Conservation (phyloP, 2,329 filamentous ascomycete genomes). For the Thielaviopsis euricoi region DNA sequence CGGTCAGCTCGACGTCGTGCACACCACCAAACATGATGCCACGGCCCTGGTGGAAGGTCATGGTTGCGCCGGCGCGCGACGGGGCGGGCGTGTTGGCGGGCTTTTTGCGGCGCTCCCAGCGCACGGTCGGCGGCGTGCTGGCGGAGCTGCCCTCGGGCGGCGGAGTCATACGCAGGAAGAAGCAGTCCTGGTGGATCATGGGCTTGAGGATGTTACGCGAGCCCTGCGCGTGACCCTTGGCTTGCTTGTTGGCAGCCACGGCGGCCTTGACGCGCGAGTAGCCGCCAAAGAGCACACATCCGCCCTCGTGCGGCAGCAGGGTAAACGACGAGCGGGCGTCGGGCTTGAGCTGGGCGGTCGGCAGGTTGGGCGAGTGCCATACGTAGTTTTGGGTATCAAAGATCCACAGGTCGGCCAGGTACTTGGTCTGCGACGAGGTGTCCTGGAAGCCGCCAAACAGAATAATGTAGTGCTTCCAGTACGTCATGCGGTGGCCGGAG, state of each 20-base stretch:
- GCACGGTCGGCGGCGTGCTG: conserved; percentile 51
- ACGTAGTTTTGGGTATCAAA: conserved; percentile 80
- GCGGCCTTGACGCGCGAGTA: conserved; percentile 81
- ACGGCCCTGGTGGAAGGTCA: conserved; percentile 84
- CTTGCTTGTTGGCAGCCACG: conserved; percentile 42
- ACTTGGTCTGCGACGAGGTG: conserved; percentile 86
- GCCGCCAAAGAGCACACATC: conserved; percentile 80
- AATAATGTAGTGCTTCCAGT: conserved; percentile 92
- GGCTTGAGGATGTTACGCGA: conserved; percentile 66
- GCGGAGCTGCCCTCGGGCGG: conserved; percentile 50
- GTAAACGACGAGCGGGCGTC: conserved; percentile 86
- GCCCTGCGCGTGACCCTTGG: conserved; percentile 41
- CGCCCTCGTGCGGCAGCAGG: conserved; percentile 74
- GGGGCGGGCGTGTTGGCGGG: conserved; percentile 80
- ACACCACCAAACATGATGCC: conserved; percentile 91
- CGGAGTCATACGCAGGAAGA: conserved; percentile 69
- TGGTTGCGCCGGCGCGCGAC: conserved; percentile 71
- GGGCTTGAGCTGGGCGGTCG: conserved; percentile 68
- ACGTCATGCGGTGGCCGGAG: conserved; percentile 90
- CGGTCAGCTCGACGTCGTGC: conserved; percentile 77
- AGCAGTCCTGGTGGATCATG: conserved; percentile 86
- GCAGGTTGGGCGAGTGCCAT: conserved; percentile 65
- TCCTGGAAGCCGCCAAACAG: conserved; percentile 96
- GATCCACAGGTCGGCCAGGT: conserved; percentile 84
- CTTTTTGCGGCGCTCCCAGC: conserved; percentile 88